Base-by-base conservation (phyloP, 352 stramenopile genomes). In the Nothophytophthora sp. region DNA sequence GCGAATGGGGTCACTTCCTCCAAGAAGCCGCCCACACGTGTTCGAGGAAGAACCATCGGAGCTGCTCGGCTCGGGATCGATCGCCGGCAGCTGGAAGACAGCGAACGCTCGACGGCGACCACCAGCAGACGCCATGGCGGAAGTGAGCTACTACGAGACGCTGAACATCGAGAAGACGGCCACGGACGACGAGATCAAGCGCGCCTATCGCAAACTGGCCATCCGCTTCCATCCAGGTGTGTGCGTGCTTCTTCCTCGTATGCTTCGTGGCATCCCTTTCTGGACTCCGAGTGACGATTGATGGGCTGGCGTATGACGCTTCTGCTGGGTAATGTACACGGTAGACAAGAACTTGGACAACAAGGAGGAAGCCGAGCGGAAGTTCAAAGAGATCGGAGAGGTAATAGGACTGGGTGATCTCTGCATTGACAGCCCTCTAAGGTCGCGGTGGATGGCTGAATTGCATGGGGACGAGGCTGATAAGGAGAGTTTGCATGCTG, bases 341-440 rank as follows among this genome's bases (percentile, higher is more conserved):
- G 16, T 60, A 92, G 81, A 97, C 68, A 96, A 96, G 66, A 96
- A 97, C 58, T 53, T 90, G 50, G 86, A 96, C 63, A 83, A 91
- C 37, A 88, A 96, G 58, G 86, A 92, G 25, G 74, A 78, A 23
- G 88, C 89, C 5, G 86, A 93, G 45, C 61, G 88, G 46, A 96
- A 95, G 55, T 98, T 98, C 53, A 92, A 92, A 50, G 70, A 92
- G 54, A 92, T 92, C 48, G 81, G 81, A 55, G 81, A 92, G 79
- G 80, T 90, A 58, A n/a, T n/a, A n/a, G n/a, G n/a, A n/a, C n/a
- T n/a, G n/a, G n/a, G n/a, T n/a, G n/a, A n/a, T n/a, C n/a, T n/a
- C n/a, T n/a, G n/a, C n/a, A n/a, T n/a, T n/a, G n/a, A n/a, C n/a
- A n/a, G n/a, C n/a, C n/a, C n/a, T n/a, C n/a, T n/a, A n/a, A n/a